A percentile compares a stretch with the other conserved stretches of the same genome.
Evolutionary conservation across 2,329 filamentous ascomycete species (phyloP).

Genomic region (Fusarium burgessii): DNA sequence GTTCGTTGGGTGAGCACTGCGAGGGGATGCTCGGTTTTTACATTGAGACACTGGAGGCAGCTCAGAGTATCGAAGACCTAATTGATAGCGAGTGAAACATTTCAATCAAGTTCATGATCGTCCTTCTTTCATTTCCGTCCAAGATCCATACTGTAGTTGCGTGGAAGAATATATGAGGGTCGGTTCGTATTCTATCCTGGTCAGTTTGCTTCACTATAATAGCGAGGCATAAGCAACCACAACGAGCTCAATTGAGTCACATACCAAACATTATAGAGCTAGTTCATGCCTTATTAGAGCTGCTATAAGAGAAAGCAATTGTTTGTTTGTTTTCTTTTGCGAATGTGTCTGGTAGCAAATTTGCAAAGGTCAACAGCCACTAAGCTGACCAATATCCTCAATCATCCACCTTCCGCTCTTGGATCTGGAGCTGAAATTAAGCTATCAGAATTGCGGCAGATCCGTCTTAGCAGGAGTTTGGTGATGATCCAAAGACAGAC

Average conservation of each 20-base stretch:
- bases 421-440: neutral
- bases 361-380: neutral
- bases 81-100: too few species aligned
- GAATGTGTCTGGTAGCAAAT: too few species aligned
- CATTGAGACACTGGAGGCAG: too few species aligned
- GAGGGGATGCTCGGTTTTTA: too few species aligned
- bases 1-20: too few species aligned
- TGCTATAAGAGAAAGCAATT: neutral
- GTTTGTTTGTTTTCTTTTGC: neutral
- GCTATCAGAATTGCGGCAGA: neutral
- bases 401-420: neutral
- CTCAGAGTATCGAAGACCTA: too few species aligned
- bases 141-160: too few species aligned
- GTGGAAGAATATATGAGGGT: neutral
- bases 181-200: neutral
- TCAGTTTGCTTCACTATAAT: neutral
- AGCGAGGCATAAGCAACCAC: neutral
- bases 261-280: neutral
- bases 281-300: neutral
- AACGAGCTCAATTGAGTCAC: neutral
- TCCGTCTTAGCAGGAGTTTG: neutral
- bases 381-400: neutral
- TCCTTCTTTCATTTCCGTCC: too few species aligned
- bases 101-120: too few species aligned
- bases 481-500: neutral